Conservation (phyloP, 257 asterid genomes). For the Przewalskia tangutica region DNA sequence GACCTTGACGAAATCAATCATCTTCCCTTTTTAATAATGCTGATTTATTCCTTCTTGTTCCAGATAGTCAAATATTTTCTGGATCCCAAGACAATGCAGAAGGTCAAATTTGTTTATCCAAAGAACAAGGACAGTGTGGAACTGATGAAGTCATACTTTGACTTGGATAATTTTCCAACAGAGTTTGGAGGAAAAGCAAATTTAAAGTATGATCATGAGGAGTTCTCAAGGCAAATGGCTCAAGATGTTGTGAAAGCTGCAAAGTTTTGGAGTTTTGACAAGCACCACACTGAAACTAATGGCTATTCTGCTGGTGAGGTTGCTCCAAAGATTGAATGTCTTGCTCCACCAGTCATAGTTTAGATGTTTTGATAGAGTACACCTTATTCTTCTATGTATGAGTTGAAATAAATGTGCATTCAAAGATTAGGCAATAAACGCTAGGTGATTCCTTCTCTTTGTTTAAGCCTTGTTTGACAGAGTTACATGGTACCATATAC, state of each 20-base stretch:
- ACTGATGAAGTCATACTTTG: conserved; percentile 66
- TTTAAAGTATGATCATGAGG: conserved; percentile 71
- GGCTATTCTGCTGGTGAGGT: conserved; percentile 50
- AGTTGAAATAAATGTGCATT: background rate
- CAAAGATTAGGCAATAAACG: background rate
- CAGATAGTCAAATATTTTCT: conserved; percentile 89
- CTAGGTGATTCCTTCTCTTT: background rate
- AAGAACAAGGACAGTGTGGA: conserved; percentile 89
- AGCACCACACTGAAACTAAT: conserved; percentile 21
- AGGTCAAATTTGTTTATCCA: conserved; percentile 88
- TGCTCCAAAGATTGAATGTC: conserved; percentile 40
- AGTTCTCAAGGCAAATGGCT: conserved; percentile 75
- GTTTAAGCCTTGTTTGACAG: background rate
- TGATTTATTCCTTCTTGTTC: background rate
- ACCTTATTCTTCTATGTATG: conserved; percentile 2
- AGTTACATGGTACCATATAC: background rate
- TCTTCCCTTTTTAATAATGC: background rate
- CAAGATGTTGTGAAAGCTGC: conserved; percentile 67
- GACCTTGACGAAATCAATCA: no score
- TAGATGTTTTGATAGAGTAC: background rate
- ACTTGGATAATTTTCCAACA: conserved; percentile 71
- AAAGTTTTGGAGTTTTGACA: conserved; percentile 64
- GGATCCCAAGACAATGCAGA: conserved; percentile 80
- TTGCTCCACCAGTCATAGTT: conserved; percentile 27
- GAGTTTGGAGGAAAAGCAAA: conserved; percentile 92